A percentile compares a stretch with the other conserved stretches of the same genome.
These are phyloP conservation scores for Kalmanozyma brasiliensis DNA, from an alignment of 1,284 basidiomycete genomes.

Conservation along the genomic window DNA sequence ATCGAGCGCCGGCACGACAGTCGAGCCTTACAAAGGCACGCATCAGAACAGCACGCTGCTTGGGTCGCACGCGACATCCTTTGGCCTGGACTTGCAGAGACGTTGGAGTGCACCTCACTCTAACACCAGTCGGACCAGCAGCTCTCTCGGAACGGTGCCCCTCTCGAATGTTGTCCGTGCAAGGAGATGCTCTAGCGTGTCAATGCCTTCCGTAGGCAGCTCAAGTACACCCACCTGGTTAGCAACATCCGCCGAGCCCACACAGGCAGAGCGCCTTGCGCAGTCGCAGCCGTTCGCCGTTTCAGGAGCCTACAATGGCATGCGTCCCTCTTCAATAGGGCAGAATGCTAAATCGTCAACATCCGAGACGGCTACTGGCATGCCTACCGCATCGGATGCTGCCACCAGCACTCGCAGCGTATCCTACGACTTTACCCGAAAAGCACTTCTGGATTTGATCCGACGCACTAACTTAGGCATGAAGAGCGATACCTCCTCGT, in stretches of 20 bases:
- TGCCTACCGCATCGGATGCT: background rate
- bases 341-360: background rate
- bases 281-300: background rate
- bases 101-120: background rate
- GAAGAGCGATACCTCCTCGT: background rate
- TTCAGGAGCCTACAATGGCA: background rate
- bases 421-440: slow-evolving; percentile 26
- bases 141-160: slow-evolving; percentile 13
- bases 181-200: slow-evolving; percentile 15
- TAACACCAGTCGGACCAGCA: background rate
- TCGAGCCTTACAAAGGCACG: too few relatives aligned
- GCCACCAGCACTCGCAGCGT: background rate
- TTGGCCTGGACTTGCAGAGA: background rate
- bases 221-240: background rate
- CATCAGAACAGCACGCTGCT: too few relatives aligned
- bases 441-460: slow-evolving; percentile 32
- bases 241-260: background rate
- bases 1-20: background rate
- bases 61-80: too few relatives aligned
- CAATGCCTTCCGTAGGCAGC: slow-evolving; percentile 3
- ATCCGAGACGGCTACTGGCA: background rate
- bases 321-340: background rate
- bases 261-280: background rate
- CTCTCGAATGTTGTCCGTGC: slow-evolving; percentile 24
- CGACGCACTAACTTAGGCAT: slow-evolving; percentile 25